Conservation (phyloP, 2,329 filamentous ascomycete genomes). For the Chaetothyriales sp. region DNA sequence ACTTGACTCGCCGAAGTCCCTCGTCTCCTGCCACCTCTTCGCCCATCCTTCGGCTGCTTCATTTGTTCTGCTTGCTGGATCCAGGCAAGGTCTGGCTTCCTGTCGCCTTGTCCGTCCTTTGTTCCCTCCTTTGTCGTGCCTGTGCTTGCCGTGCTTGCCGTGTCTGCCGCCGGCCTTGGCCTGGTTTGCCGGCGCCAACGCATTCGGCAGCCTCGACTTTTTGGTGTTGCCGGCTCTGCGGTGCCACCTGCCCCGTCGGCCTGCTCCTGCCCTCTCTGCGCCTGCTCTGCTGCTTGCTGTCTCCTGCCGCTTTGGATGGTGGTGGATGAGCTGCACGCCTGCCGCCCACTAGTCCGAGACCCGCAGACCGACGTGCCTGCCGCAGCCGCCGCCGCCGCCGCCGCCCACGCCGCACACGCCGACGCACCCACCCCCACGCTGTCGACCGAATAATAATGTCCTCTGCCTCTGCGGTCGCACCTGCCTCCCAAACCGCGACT, state of each 20-base stretch:
- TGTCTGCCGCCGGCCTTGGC: neutral
- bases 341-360: neutral
- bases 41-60: neutral
- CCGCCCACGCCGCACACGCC: neutral
- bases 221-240: neutral
- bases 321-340: neutral
- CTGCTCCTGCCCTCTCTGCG: neutral
- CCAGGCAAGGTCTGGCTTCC: neutral
- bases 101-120: neutral
- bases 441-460: neutral
- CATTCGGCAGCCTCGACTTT: neutral
- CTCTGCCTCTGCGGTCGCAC: neutral
- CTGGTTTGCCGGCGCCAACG: neutral
- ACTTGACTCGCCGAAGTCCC: neutral
- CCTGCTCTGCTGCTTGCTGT: neutral
- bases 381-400: no score
- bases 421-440: neutral
- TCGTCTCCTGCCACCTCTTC: neutral
- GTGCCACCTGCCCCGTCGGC: neutral
- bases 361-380: neutral
- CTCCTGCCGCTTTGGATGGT: neutral
- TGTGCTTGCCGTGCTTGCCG: neutral
- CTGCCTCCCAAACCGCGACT: conserved; percentile 1
- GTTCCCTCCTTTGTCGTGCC: neutral
- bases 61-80: neutral